These are phyloP conservation scores for Alectoria sarmentosa DNA, from an alignment of 495 filamentous ascomycete species.

Conservation along the genomic window DNA sequence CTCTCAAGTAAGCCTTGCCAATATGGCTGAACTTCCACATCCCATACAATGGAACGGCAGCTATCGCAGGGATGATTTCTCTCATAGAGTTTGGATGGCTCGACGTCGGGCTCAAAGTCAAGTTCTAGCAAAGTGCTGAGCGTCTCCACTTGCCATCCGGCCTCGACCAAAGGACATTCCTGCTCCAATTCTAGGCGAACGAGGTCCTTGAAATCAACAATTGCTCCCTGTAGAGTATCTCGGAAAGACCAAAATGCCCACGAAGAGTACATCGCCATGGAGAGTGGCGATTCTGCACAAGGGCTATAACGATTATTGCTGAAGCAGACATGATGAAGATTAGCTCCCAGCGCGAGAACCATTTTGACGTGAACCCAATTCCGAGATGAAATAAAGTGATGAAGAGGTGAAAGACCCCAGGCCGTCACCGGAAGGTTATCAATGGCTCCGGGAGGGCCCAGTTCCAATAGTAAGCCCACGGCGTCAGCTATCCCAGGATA, in stretches of 20 bases:
- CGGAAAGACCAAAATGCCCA: neutral
- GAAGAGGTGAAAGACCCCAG: too few species aligned
- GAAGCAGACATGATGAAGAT: neutral
- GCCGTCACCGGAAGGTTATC: neutral
- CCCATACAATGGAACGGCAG: neutral
- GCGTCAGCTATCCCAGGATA: neutral
- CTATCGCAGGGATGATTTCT: neutral
- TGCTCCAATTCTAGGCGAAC: neutral
- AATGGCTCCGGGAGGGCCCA: neutral
- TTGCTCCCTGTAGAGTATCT: neutral
- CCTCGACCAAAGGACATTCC: neutral
- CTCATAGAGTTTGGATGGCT: neutral
- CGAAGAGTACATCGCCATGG: neutral
- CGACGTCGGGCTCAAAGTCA: neutral
- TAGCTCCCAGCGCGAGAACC: neutral
- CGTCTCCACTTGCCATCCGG: neutral
- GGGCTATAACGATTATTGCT: neutral
- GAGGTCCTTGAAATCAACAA: neutral
- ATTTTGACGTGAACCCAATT: neutral
- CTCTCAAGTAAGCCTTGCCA: neutral
- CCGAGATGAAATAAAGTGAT: neutral
- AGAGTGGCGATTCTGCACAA: neutral
- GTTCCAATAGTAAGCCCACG: neutral
- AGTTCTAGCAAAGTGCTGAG: neutral
- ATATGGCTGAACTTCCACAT: neutral